Evolutionary conservation across 257 asterid species (phyloP), one percentile per base, ranked within the genome.

Genomic region (Eucommia ulmoides): DNA sequence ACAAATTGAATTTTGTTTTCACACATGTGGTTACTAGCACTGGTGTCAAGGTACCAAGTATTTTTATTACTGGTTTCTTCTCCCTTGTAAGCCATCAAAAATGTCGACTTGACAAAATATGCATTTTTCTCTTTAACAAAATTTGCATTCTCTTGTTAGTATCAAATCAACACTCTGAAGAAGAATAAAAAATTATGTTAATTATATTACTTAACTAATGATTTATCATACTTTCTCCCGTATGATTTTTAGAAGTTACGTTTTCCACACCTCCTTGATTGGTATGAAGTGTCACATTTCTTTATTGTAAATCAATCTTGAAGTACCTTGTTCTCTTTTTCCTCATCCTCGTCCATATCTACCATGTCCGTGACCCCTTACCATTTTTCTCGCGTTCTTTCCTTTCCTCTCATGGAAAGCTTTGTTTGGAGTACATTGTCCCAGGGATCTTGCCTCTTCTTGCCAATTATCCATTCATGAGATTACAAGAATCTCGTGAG

Each of bases 401-500:
- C 12, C 38, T 29, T 29, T 5, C 12, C 38, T 29, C 12, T 29
- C 12, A 29, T 5, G 38, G 38, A 29, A 5, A 29, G 12, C 7
- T 29, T 29, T 29, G 38, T 12, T 29, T 29, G 7, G 8, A 29
- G 12, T 5, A 5, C 38, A 5, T 29, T 7, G 7, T 29, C 38
- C 12, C 7, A 7, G 8, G 12, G 12, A 5, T 29, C 38, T 29
- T 29, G 38, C 8, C 7, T 12, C 38, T 5, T 5, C 38, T 29
- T 29, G 8, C 24, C 16, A 7, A 16, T 8, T 24, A 19, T 19
- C 14, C 22, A 6, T 19, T 56, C 22, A 1, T 33, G 29, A 1
- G 14, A 54, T 33, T 64, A 41, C 18, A 52, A 58, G 1, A 58
- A 50, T 19, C 35, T 1, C 22, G 23, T 8, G 19, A 64, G 55